Evolutionary conservation across 345 rosid genomes (phyloP), one percentile per base, ranked within the genome.

Genomic region (Lagerstroemia speciosa): DNA sequence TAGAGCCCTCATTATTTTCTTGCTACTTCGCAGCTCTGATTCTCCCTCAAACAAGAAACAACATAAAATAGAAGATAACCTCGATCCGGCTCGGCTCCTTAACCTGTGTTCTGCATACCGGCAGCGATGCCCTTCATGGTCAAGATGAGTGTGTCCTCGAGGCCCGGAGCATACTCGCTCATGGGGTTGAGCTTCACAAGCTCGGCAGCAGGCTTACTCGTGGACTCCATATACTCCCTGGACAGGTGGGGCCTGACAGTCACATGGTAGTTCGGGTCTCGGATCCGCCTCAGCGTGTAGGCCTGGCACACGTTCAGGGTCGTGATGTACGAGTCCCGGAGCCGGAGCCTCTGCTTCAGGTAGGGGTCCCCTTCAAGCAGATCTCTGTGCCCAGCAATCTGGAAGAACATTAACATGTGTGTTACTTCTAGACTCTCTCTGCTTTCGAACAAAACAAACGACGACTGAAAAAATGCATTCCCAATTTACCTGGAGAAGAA

Each of bases 41-140:
- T 19, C 24, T 22, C 60, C 34, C 17, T 26, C 33, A 27, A 9
- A 57, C 62, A 58, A 58, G 63, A 58, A 58, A 58, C 63, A 58
- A 58, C 34, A 58, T 3, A 58, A 58, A 58, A 48, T 20, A 48
- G 29, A 30, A 58, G 33, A 30, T 8, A 58, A 27, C 29, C 14
- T 24, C 20, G 3, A 26, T 12, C 19, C 33, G 34, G 6, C 33
- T 58, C 15, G 16, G 33, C 7, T 12, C n/a, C 71, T 72, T 66
- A 95, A 77, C 99, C 99, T 6, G 98, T 92, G 83, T 95, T 95
- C 74, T 92, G 98, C 76, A 90, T 37, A 37, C 98, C 98, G 3
- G 99, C 98, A 36, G 99, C 99, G 61, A 92, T 84, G 67, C 99
- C 99, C 83, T 95, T 95, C 97, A 90, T 92, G 30, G 98, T 95